A percentile compares a stretch with the other conserved stretches of the same genome.
These are phyloP conservation scores for Trichoderma guizhouense DNA, from an alignment of 2,329 filamentous ascomycete genomes.

Conservation along the genomic window DNA sequence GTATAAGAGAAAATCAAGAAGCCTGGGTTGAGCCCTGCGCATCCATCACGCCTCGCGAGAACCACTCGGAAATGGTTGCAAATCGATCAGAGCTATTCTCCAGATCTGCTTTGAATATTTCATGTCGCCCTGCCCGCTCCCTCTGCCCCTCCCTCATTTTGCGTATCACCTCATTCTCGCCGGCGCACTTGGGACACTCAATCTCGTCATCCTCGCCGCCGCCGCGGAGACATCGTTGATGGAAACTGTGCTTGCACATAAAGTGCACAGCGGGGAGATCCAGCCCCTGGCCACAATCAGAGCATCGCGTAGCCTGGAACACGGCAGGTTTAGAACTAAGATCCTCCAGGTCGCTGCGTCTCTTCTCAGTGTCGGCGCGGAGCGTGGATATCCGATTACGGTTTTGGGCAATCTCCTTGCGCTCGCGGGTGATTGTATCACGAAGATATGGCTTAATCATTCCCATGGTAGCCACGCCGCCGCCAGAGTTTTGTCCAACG, in stretches of 20 bases:
- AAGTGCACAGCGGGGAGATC: slow-evolving; percentile 94
- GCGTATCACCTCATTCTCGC: slow-evolving; percentile 81
- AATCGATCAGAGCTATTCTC: slow-evolving; percentile 77
- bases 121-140: slow-evolving; percentile 82
- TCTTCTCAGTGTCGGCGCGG: slow-evolving; percentile 75
- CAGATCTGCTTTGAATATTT: slow-evolving; percentile 80
- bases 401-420: slow-evolving; percentile 78
- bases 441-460: slow-evolving; percentile 93
- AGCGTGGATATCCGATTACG: slow-evolving; percentile 79
- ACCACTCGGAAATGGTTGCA: slow-evolving; percentile 90
- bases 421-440: slow-evolving; percentile 83
- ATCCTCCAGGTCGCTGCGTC: slow-evolving; percentile 73
- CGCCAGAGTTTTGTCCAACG: slow-evolving; percentile 51
- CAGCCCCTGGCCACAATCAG: slow-evolving; percentile 71
- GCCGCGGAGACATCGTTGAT: slow-evolving; percentile 74
- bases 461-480: slow-evolving; percentile 85
- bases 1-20: slow-evolving; percentile 9
- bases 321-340: slow-evolving; percentile 76
- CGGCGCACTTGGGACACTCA: slow-evolving; percentile 83
- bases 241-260: slow-evolving; percentile 94
- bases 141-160: slow-evolving; percentile 83
- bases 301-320: slow-evolving; percentile 87
- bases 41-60: slow-evolving; percentile 86
- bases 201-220: slow-evolving; percentile 56
- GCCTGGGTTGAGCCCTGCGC: slow-evolving; percentile 37